phyloP scores from a whole-genome alignment of 805 yeast genomes.

The Pichia thaimueangensis region DNA sequence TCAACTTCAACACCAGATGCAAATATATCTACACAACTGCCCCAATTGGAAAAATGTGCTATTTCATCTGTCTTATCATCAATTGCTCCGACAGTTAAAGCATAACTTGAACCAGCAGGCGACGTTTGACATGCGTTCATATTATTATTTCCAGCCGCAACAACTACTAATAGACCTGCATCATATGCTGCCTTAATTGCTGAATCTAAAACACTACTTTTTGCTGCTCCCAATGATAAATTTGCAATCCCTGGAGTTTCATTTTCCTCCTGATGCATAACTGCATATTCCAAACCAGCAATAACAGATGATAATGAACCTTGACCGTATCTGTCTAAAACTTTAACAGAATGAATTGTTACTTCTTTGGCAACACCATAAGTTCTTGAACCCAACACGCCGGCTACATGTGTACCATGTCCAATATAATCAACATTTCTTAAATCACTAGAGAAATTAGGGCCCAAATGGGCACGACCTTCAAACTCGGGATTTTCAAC shows the following conservation, averaged over 20 bases:
- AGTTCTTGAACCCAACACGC: conserved; percentile 69
- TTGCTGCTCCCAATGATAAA: conserved; percentile 71
- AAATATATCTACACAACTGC: conserved; percentile 80
- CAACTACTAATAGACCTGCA: conserved; percentile 66
- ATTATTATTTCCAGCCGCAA: conserved; percentile 83
- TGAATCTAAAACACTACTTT: conserved; percentile 57
- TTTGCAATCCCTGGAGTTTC: conserved; percentile 59
- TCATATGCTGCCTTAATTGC: conserved; percentile 73
- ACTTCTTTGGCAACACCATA: conserved; percentile 80
- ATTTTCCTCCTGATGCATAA: conserved; percentile 42
- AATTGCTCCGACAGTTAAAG: conserved; percentile 83
- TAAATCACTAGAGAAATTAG: conserved; percentile 55
- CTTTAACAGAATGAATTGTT: conserved; percentile 65
- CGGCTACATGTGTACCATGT: conserved; percentile 94
- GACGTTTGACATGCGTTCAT: conserved; percentile 76
- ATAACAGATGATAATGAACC: conserved; percentile 65
- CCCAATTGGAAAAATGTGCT: conserved; percentile 87
- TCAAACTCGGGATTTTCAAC: conserved; percentile 56
- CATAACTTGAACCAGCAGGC: conserved; percentile 72
- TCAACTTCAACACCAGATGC: conserved; percentile 72
- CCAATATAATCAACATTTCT: conserved; percentile 65
- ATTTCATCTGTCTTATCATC: conserved; percentile 65
- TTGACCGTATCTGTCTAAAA: conserved; percentile 58
- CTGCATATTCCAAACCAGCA: conserved; percentile 61
- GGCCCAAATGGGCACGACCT: conserved; percentile 53